Base-by-base conservation (phyloP, 345 rosid genomes). In the Dimocarpus longan region DNA sequence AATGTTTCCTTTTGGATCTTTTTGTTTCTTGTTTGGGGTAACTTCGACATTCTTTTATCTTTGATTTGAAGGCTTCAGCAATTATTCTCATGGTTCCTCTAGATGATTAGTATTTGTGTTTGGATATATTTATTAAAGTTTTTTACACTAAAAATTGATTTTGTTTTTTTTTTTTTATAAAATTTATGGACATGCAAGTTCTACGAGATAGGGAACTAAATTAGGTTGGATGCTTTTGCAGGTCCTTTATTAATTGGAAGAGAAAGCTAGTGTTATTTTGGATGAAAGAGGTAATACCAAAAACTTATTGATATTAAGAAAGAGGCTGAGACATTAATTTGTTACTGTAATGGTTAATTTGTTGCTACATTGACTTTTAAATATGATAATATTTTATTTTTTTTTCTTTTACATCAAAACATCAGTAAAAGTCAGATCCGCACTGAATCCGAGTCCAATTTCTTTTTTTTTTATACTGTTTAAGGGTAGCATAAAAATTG, bases 231-330 rank as follows among this genome's bases (percentile, higher is more conserved):
- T 82, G 68, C 44, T 71, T 69, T 83, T 82, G 40, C 81, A 95
- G 99, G 99, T 96, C 46, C 85, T 96, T 28, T 89, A 76, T 78
- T 98, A 96, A 83, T 59, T 96, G 75, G 97, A 94, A 89, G 97
- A 96, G 84, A 96, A 96, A 84, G 99, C 97, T 1, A 95, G 88
- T 67, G 79, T 87, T 63, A 90, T 96, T 77, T 81, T 91, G 87
- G 99, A 96, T 84, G 99, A 96, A 91, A 90, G 99, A 89, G 99
- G 99, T 86, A 79, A 22, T 62, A 21, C 16, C 44, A 70, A 66
- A 28, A 1, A 13, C 40, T 28, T 3, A 24, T 44, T 63, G 54
- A 59, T 60, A 43, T 21, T 43, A 60, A 22, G 68, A 74, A 74
- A 21, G 76, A 48, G 68, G 66, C 40, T 39, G 74, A 26, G 13